These are phyloP conservation scores for Fusarium tjaetaba DNA, from an alignment of 2,329 filamentous ascomycete species.

Conservation along the genomic window DNA sequence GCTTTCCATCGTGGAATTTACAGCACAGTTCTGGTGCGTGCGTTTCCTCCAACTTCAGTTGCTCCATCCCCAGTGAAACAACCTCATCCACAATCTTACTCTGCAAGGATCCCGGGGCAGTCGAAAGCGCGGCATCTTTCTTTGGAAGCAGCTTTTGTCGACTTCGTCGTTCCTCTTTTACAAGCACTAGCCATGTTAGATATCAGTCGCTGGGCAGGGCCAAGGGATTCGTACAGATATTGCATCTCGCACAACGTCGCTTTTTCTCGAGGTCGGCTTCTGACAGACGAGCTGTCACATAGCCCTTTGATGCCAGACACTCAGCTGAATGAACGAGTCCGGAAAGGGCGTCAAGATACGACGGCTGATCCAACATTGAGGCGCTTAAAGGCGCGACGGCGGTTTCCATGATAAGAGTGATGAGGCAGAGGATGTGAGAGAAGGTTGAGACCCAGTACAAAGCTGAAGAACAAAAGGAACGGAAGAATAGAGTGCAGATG, in stretches of 20 bases:
- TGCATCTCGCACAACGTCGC: neutral
- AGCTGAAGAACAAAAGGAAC: fast-evolving
- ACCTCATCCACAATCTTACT: neutral
- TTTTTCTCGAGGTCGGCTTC: neutral
- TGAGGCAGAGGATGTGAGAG: neutral
- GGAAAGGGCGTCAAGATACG: neutral
- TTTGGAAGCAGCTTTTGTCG: neutral
- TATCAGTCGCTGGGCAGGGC: fast-evolving
- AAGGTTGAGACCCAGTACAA: fast-evolving
- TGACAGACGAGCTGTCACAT: neutral
- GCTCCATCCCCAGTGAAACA: neutral
- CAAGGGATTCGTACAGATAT: neutral
- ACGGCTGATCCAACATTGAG: fast-evolving
- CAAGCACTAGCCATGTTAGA: neutral
- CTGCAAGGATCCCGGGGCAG: neutral
- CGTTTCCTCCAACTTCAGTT: neutral
- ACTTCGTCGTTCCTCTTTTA: neutral
- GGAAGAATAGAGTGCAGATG: fast-evolving
- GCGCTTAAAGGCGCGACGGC: neutral
- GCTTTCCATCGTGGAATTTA: constrained; percentile 5
- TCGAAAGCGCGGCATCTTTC: neutral
- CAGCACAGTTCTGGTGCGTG: neutral
- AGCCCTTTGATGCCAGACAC: neutral
- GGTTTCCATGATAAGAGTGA: neutral
- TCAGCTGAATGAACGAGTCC: neutral